Conservation (phyloP, 2,329 filamentous ascomycete genomes). For the Sphaerulina vaccinii region DNA sequence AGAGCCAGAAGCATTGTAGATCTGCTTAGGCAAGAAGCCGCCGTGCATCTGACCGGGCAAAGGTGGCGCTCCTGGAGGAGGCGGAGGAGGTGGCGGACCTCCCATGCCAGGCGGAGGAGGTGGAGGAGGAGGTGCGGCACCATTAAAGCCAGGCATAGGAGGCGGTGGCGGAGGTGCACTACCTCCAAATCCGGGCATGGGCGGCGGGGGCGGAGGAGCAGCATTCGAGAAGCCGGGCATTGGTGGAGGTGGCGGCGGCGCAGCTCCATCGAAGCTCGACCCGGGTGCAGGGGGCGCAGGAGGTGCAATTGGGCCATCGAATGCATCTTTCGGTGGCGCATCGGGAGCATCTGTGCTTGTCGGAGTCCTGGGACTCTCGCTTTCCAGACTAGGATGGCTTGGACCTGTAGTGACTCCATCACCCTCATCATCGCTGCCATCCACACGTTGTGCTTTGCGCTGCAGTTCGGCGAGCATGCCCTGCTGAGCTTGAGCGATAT, state of each 20-base stretch:
- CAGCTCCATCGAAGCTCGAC: conserved; percentile 41
- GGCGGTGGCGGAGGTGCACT: conserved; percentile 44
- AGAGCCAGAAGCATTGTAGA: conserved; percentile 53
- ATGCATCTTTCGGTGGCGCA: conserved; percentile 43
- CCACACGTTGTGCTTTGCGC: conserved; percentile 70
- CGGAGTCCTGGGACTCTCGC: conserved; percentile 66
- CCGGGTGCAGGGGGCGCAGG: conserved; percentile 45
- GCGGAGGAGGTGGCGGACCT: conserved; percentile 57
- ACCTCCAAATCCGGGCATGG: conserved; percentile 49
- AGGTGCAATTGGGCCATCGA: conserved; percentile 48
- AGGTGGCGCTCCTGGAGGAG: conserved; percentile 66
- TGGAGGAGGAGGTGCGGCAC: conserved; percentile 45
- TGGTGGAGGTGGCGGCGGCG: conserved; percentile 46
- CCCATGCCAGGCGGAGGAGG: conserved; percentile 53
- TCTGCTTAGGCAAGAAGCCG: conserved; percentile 69
- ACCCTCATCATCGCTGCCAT: conserved; percentile 70
- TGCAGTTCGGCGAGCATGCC: conserved; percentile 69
- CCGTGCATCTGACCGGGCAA: conserved; percentile 59
- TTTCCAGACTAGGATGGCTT: conserved; percentile 72
- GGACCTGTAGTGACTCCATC: conserved; percentile 72
- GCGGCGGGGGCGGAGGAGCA: conserved; percentile 42
- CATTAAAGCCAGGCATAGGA: conserved; percentile 44
- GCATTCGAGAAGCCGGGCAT: conserved; percentile 46
- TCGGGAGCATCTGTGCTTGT: conserved; percentile 47
- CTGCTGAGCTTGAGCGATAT: conserved; percentile 57